phyloP scores from a whole-genome alignment of 192 early-diverging fungal species.

The Coemansia biformis region DNA sequence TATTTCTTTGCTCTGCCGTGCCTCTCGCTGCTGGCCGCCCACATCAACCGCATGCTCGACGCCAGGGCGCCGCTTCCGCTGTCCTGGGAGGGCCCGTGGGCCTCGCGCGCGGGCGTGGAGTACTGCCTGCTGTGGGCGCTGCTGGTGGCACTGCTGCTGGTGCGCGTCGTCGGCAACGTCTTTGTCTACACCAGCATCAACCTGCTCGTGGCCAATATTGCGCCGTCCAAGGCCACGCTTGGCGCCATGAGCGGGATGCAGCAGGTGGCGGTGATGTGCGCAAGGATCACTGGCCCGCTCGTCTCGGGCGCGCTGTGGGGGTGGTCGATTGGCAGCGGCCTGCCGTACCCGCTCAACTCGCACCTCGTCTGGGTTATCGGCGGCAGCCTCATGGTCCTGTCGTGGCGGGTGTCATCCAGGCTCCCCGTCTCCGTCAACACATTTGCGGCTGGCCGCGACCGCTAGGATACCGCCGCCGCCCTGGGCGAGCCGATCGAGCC shows the following conservation, averaged over 20 bases:
- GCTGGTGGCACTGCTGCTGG: constrained; percentile 13
- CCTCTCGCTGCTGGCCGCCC: constrained; percentile 1
- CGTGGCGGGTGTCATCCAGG: constrained; percentile 6
- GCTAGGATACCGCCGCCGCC: too few relatives aligned
- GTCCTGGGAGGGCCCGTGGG: neutral
- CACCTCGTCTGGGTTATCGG: constrained; percentile 35
- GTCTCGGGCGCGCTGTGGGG: constrained; percentile 25
- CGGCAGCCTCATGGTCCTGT: constrained; percentile 3
- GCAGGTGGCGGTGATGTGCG: constrained; percentile 20
- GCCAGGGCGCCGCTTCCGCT: neutral
- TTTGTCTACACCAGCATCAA: constrained; percentile 32
- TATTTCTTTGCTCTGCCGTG: constrained; percentile 10
- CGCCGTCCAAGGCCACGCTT: constrained; percentile 23
- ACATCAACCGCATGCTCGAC: neutral
- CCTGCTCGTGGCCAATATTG: constrained; percentile 31
- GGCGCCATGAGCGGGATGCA: constrained; percentile 38
- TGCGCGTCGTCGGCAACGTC: constrained; percentile 18
- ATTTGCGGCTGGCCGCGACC: constrained; percentile 19
- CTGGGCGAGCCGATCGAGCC: too few relatives aligned
- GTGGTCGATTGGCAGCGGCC: constrained; percentile 33
- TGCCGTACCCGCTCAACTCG: constrained; percentile 35
- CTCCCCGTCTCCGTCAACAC: constrained; percentile 36
- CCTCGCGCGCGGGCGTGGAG: neutral
- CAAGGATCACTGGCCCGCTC: constrained; percentile 24
- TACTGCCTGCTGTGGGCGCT: constrained; percentile 25